A percentile compares a stretch with the other conserved stretches of the same genome.
Conservation (phyloP, 2,329 filamentous ascomycete species). For the Daldinia sp. region DNA sequence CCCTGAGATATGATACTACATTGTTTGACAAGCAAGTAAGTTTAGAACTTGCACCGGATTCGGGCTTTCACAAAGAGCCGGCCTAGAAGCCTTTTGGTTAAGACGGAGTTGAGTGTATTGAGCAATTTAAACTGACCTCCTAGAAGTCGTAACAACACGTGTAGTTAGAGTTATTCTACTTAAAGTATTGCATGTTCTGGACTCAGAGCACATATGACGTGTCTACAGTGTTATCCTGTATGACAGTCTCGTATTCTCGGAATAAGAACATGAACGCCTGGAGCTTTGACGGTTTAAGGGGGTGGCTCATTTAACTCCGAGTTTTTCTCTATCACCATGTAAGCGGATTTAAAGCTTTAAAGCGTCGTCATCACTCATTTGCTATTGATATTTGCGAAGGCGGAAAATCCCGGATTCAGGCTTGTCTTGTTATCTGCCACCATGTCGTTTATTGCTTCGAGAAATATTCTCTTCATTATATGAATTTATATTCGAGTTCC, state of each 20-base stretch:
- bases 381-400: not conserved
- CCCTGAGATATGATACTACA: not conserved
- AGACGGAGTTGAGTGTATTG: not conserved
- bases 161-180: not conserved
- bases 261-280: not conserved
- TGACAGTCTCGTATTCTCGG: not conserved
- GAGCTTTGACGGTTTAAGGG: conserved; percentile 5
- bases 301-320: conserved; percentile 1
- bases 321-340: not conserved
- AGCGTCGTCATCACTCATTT: not conserved
- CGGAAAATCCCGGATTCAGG: not conserved
- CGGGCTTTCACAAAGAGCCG: not conserved
- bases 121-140: not conserved
- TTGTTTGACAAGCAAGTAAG: not conserved
- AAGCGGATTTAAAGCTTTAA: not conserved
- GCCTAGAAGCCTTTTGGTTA: not conserved
- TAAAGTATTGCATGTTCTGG: not conserved
- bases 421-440: not conserved
- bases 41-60: not conserved
- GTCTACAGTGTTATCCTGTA: not conserved
- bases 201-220: not conserved
- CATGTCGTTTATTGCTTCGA: not conserved
- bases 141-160: not conserved
- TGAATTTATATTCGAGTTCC: not conserved
- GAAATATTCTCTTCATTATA: not conserved